Evolutionary conservation across 768 basidiomycete genomes (phyloP).

Genomic region (Russula emetica): DNA sequence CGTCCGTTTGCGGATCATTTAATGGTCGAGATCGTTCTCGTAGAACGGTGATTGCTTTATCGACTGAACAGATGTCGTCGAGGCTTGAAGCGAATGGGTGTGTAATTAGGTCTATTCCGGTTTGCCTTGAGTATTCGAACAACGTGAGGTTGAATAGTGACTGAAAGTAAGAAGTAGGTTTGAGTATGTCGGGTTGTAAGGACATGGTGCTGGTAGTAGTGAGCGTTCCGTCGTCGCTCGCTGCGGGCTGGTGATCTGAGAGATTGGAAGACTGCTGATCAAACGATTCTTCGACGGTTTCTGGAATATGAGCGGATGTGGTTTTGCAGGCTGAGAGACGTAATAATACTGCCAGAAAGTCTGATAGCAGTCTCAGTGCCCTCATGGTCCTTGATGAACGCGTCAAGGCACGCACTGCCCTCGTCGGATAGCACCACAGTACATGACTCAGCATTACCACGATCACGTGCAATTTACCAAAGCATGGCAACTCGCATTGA

Average conservation of each 20-base stretch:
- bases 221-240: not conserved
- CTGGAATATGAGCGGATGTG: not conserved
- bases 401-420: not conserved
- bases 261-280: not conserved
- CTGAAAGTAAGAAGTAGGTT: slow-evolving; percentile 5
- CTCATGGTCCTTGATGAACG: not conserved
- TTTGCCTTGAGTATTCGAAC: slow-evolving; percentile 2
- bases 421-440: too few species aligned
- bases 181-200: not conserved
- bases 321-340: slow-evolving; percentile 2
- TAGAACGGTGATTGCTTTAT: not conserved
- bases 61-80: not conserved
- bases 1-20: not conserved
- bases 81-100: not conserved
- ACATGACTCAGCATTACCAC: not conserved
- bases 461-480: not conserved
- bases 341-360: not conserved
- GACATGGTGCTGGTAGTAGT: not conserved
- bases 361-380: not conserved
- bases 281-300: not conserved
- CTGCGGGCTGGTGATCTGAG: not conserved
- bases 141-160: slow-evolving; percentile 7
- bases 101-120: slow-evolving; percentile 2
- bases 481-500: too few species aligned
- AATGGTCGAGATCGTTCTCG: not conserved